A percentile compares a stretch with the other conserved stretches of the same genome.
Conservation (phyloP, 1,139 yeast species). For the Suhomyces chickasaworum region DNA sequence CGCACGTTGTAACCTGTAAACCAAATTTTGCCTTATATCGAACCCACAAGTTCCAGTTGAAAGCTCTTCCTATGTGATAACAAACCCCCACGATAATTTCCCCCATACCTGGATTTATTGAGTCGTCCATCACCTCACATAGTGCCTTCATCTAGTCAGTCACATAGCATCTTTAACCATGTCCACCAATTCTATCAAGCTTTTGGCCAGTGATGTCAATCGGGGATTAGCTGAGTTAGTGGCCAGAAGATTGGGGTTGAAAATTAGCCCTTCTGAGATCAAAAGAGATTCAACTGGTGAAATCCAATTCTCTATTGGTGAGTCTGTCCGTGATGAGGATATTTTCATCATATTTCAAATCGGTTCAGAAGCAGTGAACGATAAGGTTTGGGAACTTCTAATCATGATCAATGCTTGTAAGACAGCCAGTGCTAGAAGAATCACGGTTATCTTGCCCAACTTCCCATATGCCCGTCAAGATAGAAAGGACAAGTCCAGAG, state of each 20-base stretch:
- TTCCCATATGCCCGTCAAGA: conserved; percentile 98
- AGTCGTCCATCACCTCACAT: conserved; percentile 6
- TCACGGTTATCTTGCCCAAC: conserved; percentile 93
- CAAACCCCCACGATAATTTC: conserved; percentile 3
- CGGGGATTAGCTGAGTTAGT: conserved; percentile 82
- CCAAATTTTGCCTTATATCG: conserved; percentile 9
- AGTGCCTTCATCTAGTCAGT: not conserved
- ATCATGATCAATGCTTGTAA: conserved; percentile 95
- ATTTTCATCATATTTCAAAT: conserved; percentile 82
- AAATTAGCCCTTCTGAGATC: conserved; percentile 59
- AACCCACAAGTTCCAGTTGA: not conserved
- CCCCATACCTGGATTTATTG: conserved; percentile 2
- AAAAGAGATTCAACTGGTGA: conserved; percentile 68
- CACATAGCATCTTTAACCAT: conserved; percentile 7
- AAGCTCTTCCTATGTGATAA: conserved; percentile 10
- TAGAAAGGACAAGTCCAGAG: conserved; percentile 92
- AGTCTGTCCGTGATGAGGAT: conserved; percentile 96
- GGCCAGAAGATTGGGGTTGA: conserved; percentile 62
- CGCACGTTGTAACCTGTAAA: conserved; percentile 6
- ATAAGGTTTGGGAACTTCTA: conserved; percentile 80
- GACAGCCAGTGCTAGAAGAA: conserved; percentile 92
- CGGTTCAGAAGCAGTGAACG: conserved; percentile 91
- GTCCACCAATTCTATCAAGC: conserved; percentile 70
- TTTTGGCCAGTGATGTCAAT: conserved; percentile 89
- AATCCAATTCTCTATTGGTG: conserved; percentile 64